Conservation (phyloP, 495 filamentous ascomycete species). For the Tetracladium setigerum region DNA sequence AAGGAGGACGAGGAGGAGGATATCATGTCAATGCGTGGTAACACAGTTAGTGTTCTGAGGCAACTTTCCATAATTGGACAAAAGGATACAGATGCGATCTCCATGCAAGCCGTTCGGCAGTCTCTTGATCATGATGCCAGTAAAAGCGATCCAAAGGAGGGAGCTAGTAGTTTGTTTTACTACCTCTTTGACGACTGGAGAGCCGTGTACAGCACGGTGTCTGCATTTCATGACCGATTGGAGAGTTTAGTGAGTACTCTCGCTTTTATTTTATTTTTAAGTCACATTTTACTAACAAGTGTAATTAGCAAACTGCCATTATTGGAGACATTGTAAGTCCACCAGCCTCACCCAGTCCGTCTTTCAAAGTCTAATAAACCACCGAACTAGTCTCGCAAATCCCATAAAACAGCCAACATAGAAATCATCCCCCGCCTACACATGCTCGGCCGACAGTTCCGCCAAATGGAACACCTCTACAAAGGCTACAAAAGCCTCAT, state of each 20-base stretch:
- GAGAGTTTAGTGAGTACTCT: conserved; percentile 44
- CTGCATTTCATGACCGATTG: conserved; percentile 41
- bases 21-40: conserved; percentile 53
- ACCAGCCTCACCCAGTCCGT: too few species aligned
- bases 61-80: conserved; percentile 51
- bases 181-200: conserved; percentile 87
- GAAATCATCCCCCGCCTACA: conserved; percentile 34
- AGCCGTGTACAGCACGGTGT: conserved; percentile 55
- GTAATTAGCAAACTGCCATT: conserved; percentile 12
- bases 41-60: conserved; percentile 62
- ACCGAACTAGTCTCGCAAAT: conserved; percentile 9
- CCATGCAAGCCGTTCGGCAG: conserved; percentile 33
- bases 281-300: background rate
- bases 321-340: conserved; percentile 14
- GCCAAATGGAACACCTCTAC: conserved; percentile 71
- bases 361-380: background rate
- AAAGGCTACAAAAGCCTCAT: conserved; percentile 75
- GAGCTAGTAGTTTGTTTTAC: conserved; percentile 71
- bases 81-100: conserved; percentile 35
- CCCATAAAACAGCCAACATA: conserved; percentile 10
- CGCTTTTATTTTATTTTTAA: background rate
- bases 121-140: conserved; percentile 18
- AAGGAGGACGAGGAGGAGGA: conserved; percentile 24
- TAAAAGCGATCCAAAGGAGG: conserved; percentile 39
- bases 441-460: conserved; percentile 60